phyloP scores from a whole-genome alignment of 345 rosid species.

The Gossypioides kirkii region DNA sequence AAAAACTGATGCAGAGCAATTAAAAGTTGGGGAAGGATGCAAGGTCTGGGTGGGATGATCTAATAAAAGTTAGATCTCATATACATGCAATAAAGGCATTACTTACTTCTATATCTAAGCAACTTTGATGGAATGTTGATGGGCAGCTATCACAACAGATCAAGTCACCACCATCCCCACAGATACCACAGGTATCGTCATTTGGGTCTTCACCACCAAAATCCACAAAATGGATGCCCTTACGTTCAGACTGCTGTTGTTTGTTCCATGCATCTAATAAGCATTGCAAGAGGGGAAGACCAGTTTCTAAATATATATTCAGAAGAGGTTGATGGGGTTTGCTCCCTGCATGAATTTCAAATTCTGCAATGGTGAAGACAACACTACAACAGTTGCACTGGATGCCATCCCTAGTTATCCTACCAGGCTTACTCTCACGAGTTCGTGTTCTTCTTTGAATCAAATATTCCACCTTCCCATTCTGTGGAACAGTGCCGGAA shows the following conservation, averaged over 20 bases:
- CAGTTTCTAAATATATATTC: constrained; percentile 63
- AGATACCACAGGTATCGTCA: constrained; percentile 93
- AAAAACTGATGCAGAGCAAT: not conserved
- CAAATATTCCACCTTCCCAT: constrained; percentile 56
- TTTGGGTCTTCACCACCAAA: constrained; percentile 69
- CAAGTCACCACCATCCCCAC: constrained; percentile 97
- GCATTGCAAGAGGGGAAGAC: constrained; percentile 65
- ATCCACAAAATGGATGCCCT: constrained; percentile 65
- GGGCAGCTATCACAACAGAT: constrained; percentile 95
- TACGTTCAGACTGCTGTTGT: constrained; percentile 44
- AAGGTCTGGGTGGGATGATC: not conserved
- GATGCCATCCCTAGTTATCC: constrained; percentile 59
- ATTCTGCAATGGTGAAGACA: constrained; percentile 43
- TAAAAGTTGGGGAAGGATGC: not conserved
- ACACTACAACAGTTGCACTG: constrained; percentile 68
- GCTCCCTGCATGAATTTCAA: constrained; percentile 69
- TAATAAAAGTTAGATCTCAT: not conserved
- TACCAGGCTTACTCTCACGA: constrained; percentile 33
- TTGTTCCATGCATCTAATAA: constrained; percentile 66
- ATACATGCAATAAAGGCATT: not conserved
- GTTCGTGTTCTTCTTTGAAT: constrained; percentile 33
- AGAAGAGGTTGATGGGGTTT: constrained; percentile 39
- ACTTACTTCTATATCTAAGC: constrained; percentile 67
- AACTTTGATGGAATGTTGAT: constrained; percentile 88
- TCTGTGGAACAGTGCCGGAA: constrained; percentile 43